Conservation (phyloP, 495 filamentous ascomycete genomes). For the Penicillium roqueforti region DNA sequence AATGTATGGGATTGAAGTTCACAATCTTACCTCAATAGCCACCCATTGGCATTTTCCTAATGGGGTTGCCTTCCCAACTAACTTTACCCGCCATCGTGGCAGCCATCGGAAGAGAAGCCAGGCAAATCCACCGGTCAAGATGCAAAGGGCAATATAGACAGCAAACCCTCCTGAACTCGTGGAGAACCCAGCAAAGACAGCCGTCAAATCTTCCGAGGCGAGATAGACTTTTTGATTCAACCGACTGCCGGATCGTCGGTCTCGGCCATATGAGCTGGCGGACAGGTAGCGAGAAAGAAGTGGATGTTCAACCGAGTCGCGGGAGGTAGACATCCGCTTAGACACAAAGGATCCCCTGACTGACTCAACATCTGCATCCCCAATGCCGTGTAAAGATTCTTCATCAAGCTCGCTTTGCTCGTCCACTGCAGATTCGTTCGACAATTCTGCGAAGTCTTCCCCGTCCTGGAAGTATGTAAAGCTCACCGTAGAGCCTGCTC, state of each 20-base stretch:
- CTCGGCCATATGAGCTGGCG: conserved; percentile 50
- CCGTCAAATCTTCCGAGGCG: conserved; percentile 84
- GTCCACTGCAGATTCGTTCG: conserved; percentile 49
- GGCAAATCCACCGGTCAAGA: conserved; percentile 66
- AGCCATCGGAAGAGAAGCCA: conserved; percentile 88
- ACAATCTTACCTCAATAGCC: conserved; percentile 65
- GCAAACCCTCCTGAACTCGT: conserved; percentile 65
- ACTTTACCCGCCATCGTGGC: conserved; percentile 74
- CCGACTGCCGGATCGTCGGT: conserved; percentile 52
- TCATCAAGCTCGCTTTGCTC: conserved; percentile 55
- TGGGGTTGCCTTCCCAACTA: conserved; percentile 64
- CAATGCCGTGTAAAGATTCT: conserved; percentile 28
- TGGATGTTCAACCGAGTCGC: conserved; percentile 63
- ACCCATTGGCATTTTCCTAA: conserved; percentile 81
- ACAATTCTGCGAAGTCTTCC: conserved; percentile 49
- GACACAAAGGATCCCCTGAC: conserved; percentile 32
- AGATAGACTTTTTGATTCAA: conserved; percentile 89
- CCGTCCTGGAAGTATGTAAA: conserved; percentile 80
- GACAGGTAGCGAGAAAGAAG: conserved; percentile 65
- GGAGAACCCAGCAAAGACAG: conserved; percentile 85
- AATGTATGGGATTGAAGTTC: conserved; percentile 9
- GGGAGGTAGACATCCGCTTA: conserved; percentile 56
- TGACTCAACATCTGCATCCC: conserved; percentile 33
- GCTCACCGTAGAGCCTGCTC: conserved; percentile 79
- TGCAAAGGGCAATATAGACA: conserved; percentile 64